Evolutionary conservation across 805 yeast genomes (phyloP).

Genomic region (Ogataea parapolymorpha): DNA sequence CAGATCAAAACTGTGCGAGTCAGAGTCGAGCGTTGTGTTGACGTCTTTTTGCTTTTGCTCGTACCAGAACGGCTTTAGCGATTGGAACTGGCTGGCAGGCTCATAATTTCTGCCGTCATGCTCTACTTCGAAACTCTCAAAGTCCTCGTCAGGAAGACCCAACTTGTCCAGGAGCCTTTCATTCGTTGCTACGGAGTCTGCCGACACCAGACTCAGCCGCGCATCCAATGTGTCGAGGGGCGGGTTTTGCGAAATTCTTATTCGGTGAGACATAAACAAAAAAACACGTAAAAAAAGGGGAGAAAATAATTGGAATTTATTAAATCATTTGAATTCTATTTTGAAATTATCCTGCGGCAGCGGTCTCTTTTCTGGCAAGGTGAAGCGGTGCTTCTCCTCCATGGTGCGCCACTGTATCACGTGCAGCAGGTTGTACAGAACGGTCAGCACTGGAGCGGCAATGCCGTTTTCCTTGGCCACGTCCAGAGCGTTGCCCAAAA

Average conservation of each 20-base stretch:
- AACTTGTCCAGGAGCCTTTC: constrained; percentile 34
- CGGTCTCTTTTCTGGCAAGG: constrained; percentile 32
- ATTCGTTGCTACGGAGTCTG: constrained; percentile 28
- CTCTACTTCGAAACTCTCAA: constrained; percentile 18
- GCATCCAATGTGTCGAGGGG: constrained; percentile 6
- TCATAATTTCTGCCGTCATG: constrained; percentile 13
- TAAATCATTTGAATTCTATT: constrained; percentile 6
- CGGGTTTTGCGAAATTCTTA: constrained; percentile 4
- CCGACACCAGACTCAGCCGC: constrained; percentile 22
- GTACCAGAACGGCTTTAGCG: constrained; percentile 27
- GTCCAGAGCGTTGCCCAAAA: constrained; percentile 40
- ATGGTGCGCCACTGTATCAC: constrained; percentile 33
- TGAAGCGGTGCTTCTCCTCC: constrained; percentile 29
- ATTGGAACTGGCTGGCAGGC: constrained; percentile 31
- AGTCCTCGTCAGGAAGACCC: constrained; percentile 32
- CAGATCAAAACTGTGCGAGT: constrained; percentile 9
- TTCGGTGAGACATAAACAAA: constrained; percentile 8
- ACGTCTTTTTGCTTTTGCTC: constrained; percentile 12
- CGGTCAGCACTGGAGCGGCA: constrained; percentile 29
- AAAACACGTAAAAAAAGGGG: constrained; percentile 2
- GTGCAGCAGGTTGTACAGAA: constrained; percentile 28
- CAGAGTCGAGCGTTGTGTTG: constrained; percentile 7
- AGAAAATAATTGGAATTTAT: background rate
- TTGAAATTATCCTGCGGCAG: constrained; percentile 22
- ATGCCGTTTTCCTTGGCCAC: constrained; percentile 31